A percentile compares a stretch with the other conserved stretches of the same genome.
These are phyloP conservation scores for Clitoria ternatea DNA, from an alignment of 306 rosid genomes.

Conservation along the genomic window DNA sequence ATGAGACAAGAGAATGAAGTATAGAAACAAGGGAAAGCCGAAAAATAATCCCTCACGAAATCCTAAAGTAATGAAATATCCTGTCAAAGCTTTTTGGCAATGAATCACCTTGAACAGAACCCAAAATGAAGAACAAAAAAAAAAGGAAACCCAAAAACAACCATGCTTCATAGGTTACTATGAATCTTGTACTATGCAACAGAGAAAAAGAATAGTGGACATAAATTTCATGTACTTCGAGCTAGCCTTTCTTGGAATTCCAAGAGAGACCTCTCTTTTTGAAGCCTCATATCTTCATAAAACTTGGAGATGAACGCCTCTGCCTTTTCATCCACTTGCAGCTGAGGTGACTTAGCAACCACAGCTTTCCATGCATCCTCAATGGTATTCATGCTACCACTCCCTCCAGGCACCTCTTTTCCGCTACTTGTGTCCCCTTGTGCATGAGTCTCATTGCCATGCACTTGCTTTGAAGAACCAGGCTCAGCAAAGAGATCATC, in stretches of 20 bases:
- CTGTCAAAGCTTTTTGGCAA: background rate
- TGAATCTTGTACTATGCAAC: background rate
- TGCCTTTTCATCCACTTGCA: constrained; percentile 36
- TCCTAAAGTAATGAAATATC: background rate
- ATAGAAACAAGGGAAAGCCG: background rate
- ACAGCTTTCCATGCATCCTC: constrained; percentile 44
- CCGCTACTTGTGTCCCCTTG: constrained; percentile 36
- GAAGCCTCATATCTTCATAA: constrained; percentile 32
- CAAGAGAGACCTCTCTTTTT: constrained; percentile 32
- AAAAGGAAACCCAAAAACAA: constrained; percentile 4
- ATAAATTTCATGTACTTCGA: constrained; percentile 12
- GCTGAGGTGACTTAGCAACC: constrained; percentile 30
- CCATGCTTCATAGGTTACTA: background rate
- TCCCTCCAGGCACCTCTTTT: constrained; percentile 23
- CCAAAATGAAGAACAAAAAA: background rate
- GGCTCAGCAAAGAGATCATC: constrained; percentile 51
- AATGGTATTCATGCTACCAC: background rate
- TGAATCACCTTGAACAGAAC: background rate
- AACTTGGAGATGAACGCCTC: constrained; percentile 68
- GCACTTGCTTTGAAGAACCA: background rate
- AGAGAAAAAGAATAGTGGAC: background rate
- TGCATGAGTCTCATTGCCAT: background rate
- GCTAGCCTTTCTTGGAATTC: constrained; percentile 37
- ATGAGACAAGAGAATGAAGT: background rate
- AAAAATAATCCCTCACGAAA: background rate